These are phyloP conservation scores for Alternaria gaisen DNA, from an alignment of 2,329 filamentous ascomycete species.

Conservation along the genomic window DNA sequence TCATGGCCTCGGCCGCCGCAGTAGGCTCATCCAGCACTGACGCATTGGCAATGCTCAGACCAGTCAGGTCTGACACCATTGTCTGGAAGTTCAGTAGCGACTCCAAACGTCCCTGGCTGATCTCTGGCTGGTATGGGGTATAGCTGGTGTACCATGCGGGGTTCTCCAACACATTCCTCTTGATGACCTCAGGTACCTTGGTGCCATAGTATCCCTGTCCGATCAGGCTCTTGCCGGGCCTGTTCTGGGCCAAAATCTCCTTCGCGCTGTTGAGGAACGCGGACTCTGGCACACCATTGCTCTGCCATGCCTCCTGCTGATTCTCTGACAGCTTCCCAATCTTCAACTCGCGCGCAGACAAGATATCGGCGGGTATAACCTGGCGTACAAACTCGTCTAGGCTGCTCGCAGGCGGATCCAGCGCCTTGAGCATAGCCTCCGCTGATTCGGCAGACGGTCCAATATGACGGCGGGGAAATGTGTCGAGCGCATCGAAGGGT, in stretches of 20 bases:
- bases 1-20: conserved; percentile 95
- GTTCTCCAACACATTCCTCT: conserved; percentile 90
- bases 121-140: conserved; percentile 96
- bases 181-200: conserved; percentile 87
- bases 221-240: conserved; percentile 74
- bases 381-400: conserved; percentile 86
- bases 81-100: conserved; percentile 96
- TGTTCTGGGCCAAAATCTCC: conserved; percentile 68
- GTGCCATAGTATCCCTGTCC: conserved; percentile 89
- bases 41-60: conserved; percentile 86
- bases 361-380: conserved; percentile 82
- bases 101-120: conserved; percentile 92
- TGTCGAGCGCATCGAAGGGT: conserved; percentile 62
- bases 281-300: conserved; percentile 62
- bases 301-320: conserved; percentile 54
- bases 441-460: conserved; percentile 77
- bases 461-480: conserved; percentile 85
- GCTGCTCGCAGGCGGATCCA: conserved; percentile 76
- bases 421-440: conserved; percentile 78
- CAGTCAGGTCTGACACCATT: conserved; percentile 86
- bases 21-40: conserved; percentile 91
- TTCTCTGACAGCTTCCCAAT: conserved; percentile 55
- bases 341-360: conserved; percentile 70
- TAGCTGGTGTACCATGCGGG: conserved; percentile 98
- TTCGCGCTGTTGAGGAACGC: conserved; percentile 64